Base-by-base conservation (phyloP, 345 rosid genomes). In the Kernera saxatilis region DNA sequence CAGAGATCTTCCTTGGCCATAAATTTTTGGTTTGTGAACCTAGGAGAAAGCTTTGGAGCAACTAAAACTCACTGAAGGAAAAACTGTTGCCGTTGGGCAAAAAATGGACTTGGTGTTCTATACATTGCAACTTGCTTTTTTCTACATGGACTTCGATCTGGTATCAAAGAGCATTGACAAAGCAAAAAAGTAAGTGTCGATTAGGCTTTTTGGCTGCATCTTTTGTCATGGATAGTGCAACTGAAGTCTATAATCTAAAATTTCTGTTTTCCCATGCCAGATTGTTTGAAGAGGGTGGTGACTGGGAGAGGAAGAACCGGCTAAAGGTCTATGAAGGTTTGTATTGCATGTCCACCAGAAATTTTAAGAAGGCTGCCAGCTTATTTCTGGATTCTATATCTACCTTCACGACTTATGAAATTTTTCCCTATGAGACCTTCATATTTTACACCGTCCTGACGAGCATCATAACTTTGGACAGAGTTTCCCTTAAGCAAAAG, bases 251-350 rank as follows among this genome's bases (percentile, higher is more conserved):
- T 41, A 48, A 25, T 27, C 35, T 44, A 21, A 70, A 14, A 48
- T 41, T 45, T 64, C 36, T 30, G 36, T 35, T 23, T 23, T 56
- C 37, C 64, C 48, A 36, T 74, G 74, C 33, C 80, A 95, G 99
- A 71, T 86, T 95, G 85, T 95, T 95, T 83, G 99, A 95, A 79
- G 99, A 88, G 81, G 99, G 99, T 77, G 99, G 98, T 79, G 99
- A 95, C 61, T 95, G 99, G 99, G 99, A 95, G 78, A 88, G 91
- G 86, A 95, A 95, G 86, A 95, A 95, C 71, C 84, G 97, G 37
- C 81, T 95, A 72, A 95, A 95, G 85, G 99, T 92, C 58, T 95
- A 95, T 13, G 98, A 92, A 82, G 99, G 99, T 77, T 67, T 95
- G 79, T 86, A 82, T 54, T 90, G 91, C 90, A 85, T 95, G 98